Conservation (phyloP, 331 rosid species). For the Pyracantha coccinea region DNA sequence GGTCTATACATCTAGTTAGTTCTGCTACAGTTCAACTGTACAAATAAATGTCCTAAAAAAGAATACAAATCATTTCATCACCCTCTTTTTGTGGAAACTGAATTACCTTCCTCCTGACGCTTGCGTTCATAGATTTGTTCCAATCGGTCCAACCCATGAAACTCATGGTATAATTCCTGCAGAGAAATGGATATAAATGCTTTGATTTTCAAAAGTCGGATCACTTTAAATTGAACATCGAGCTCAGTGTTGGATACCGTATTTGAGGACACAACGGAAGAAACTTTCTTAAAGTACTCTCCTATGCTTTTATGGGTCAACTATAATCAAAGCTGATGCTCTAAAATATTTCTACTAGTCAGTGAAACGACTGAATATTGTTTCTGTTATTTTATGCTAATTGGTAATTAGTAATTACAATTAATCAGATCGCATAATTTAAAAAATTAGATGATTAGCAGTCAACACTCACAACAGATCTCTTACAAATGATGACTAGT, state of each 20-base stretch:
- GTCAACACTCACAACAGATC: neutral
- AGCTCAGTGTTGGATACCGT: neutral
- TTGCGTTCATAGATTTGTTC: constrained; percentile 55
- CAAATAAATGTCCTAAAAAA: neutral
- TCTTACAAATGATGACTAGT: neutral
- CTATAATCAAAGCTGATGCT: neutral
- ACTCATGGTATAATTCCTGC: constrained; percentile 75
- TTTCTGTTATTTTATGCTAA: neutral
- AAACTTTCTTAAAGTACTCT: neutral
- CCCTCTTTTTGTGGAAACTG: constrained; percentile 37
- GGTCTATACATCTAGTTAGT: neutral
- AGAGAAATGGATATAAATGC: constrained; percentile 5
- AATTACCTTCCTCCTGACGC: constrained; percentile 42
- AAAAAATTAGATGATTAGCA: neutral
- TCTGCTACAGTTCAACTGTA: neutral
- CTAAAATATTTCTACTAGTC: neutral
- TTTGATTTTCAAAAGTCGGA: neutral
- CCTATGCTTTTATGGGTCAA: neutral
- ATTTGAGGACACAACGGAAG: neutral
- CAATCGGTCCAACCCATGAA: constrained; percentile 60
- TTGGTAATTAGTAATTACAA: neutral
- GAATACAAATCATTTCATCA: constrained; percentile 7
- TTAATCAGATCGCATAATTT: neutral
- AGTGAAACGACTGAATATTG: neutral
- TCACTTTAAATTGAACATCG: neutral